phyloP scores from a whole-genome alignment of 352 stramenopile species.

The Phytophthora hybrid region DNA sequence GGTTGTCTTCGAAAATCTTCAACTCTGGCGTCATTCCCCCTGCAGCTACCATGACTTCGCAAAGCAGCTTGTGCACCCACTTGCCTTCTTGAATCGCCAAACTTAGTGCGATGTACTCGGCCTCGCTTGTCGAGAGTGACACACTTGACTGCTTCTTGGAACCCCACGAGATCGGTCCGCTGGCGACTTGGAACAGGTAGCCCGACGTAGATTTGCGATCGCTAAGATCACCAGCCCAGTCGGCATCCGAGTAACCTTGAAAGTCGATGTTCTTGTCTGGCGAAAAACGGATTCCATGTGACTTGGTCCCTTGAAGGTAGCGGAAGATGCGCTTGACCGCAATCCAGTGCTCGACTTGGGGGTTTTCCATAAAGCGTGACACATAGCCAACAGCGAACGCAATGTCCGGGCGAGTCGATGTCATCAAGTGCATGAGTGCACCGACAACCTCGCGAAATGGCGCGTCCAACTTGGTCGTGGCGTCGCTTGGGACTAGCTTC shows the following conservation, averaged over 20 bases:
- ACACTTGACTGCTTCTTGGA: conserved; percentile 26
- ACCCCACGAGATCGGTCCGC: conserved; percentile 10
- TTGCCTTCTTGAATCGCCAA: conserved; percentile 27
- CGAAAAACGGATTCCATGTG: conserved; percentile 15
- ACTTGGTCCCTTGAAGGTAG: conserved; percentile 33
- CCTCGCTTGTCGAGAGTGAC: conserved; percentile 25
- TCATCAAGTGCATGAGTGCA: conserved; percentile 37
- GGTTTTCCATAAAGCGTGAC: conserved; percentile 34
- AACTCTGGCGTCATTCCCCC: background rate
- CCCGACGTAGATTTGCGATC: conserved; percentile 23
- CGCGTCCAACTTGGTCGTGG: conserved; percentile 13
- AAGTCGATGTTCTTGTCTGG: conserved; percentile 9
- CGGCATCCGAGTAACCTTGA: conserved; percentile 17
- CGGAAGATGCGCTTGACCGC: conserved; percentile 21
- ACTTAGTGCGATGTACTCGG: conserved; percentile 17
- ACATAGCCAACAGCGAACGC: conserved; percentile 25
- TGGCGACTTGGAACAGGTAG: conserved; percentile 5
- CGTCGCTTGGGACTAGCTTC: conserved; percentile 9
- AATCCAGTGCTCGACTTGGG: conserved; percentile 27
- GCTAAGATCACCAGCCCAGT: conserved; percentile 19
- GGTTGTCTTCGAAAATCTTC: conserved; percentile 12
- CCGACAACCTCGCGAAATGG: conserved; percentile 23
- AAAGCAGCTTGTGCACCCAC: conserved; percentile 17
- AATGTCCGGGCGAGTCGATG: conserved; percentile 26
- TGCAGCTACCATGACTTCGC: conserved; percentile 8